Evolutionary conservation across 2,329 filamentous ascomycete genomes (phyloP).

Genomic region (Penicillium sp.): DNA sequence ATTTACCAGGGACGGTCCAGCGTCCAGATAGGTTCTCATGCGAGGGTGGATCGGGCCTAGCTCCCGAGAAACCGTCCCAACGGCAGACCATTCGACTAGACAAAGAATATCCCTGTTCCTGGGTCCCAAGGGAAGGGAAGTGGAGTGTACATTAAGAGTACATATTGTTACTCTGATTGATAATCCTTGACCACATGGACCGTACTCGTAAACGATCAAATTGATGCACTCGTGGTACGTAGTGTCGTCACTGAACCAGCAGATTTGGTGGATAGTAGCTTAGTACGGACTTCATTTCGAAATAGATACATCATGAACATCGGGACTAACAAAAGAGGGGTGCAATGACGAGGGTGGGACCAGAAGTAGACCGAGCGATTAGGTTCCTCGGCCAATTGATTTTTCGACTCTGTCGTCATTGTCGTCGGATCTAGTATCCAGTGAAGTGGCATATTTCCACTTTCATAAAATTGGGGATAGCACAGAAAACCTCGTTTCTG

Average conservation of each 20-base stretch:
- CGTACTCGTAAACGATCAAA: background rate
- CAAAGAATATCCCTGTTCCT: slow-evolving; percentile 16
- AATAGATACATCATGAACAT: background rate
- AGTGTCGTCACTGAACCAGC: background rate
- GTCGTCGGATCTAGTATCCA: background rate
- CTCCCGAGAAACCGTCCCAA: slow-evolving; percentile 30
- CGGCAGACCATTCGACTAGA: slow-evolving; percentile 9
- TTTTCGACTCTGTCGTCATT: background rate
- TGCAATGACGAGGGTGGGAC: background rate
- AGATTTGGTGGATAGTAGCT: background rate
- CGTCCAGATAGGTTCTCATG: slow-evolving; percentile 32
- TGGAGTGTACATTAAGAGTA: slow-evolving; percentile 2
- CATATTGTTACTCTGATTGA: background rate
- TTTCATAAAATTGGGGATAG: background rate
- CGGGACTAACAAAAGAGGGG: background rate
- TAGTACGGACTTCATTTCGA: no score
- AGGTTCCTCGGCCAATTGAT: slow-evolving; percentile 22
- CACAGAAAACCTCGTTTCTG: slow-evolving; percentile 12
- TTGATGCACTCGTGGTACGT: no score
- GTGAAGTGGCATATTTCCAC: background rate
- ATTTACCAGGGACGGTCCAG: slow-evolving; percentile 29
- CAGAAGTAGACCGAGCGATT: slow-evolving; percentile 19
- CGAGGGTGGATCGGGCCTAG: slow-evolving; percentile 33
- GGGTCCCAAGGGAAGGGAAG: slow-evolving; percentile 19
- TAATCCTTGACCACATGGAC: background rate